These are phyloP conservation scores for Alternaria triticina DNA, from an alignment of 2,329 filamentous ascomycete genomes.

Conservation along the genomic window DNA sequence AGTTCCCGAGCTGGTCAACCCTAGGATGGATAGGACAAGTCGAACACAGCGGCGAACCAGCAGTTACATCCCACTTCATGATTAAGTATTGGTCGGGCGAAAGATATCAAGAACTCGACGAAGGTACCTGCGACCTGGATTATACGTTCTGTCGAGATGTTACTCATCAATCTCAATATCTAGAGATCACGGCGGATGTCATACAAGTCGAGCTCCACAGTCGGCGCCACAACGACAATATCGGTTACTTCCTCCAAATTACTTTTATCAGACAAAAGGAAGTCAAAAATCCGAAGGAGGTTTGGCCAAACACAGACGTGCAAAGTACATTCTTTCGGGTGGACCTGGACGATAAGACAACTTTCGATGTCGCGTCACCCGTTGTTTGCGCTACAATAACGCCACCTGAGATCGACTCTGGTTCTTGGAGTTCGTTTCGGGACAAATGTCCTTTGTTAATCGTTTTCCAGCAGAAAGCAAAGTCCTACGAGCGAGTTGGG, in stretches of 20 bases:
- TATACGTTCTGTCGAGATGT: not conserved
- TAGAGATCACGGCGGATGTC: not conserved
- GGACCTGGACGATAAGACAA: accelerated
- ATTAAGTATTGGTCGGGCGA: not conserved
- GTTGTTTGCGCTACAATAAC: not conserved
- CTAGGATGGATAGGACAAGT: not conserved
- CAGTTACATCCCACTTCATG: not conserved
- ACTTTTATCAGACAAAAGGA: not conserved
- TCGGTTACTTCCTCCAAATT: not conserved
- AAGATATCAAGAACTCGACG: not conserved
- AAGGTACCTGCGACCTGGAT: not conserved
- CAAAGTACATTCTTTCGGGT: not conserved
- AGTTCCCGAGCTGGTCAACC: not conserved
- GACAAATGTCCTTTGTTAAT: accelerated
- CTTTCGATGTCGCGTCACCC: not conserved
- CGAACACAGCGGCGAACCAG: accelerated
- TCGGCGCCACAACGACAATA: accelerated
- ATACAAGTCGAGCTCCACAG: not conserved
- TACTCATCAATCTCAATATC: not conserved
- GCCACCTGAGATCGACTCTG: not conserved
- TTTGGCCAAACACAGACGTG: not conserved
- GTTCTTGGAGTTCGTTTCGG: not conserved
- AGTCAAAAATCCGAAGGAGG: not conserved
- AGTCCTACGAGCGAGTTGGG: not conserved
- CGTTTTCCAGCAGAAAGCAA: not conserved